These are phyloP conservation scores for Colletotrichum spinosum DNA, from an alignment of 2,329 filamentous ascomycete genomes.

Conservation along the genomic window DNA sequence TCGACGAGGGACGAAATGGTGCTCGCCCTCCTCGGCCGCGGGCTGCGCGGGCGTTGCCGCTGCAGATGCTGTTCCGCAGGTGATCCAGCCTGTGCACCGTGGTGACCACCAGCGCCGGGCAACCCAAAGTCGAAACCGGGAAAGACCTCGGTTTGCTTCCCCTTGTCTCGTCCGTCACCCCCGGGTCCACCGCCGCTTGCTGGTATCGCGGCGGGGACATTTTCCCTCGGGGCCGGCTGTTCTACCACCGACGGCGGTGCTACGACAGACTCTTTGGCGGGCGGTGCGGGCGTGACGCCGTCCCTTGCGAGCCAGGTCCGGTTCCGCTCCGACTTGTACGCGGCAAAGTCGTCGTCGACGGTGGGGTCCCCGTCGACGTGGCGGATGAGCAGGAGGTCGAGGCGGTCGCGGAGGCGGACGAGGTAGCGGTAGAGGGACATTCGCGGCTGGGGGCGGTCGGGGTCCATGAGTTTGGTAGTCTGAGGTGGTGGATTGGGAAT, in stretches of 20 bases:
- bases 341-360: slow-evolving; percentile 2
- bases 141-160: not conserved
- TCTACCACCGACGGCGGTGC: no score
- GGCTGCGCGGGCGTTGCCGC: not conserved
- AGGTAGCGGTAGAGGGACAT: slow-evolving; percentile 21
- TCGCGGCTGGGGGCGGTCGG: not conserved
- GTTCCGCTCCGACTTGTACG: slow-evolving; percentile 21
- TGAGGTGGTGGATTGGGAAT: no score
- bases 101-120: no score
- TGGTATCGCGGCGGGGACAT: no score
- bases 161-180: not conserved
- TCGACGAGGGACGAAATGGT: slow-evolving; percentile 13
- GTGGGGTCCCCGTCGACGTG: slow-evolving; percentile 25
- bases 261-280: no score
- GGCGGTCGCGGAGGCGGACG: slow-evolving; percentile 29
- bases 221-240: no score
- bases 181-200: no score
- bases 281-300: not conserved
- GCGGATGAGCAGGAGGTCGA: slow-evolving; percentile 27
- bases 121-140: slow-evolving; percentile 4
- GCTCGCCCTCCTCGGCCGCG: not conserved
- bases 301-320: slow-evolving; percentile 8
- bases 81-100: no score
- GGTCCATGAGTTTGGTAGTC: not conserved
- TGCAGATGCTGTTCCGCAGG: not conserved